Evolutionary conservation across 345 rosid genomes (phyloP), one percentile per base, ranked within the genome.

Genomic region (Eucalyptus regnans): DNA sequence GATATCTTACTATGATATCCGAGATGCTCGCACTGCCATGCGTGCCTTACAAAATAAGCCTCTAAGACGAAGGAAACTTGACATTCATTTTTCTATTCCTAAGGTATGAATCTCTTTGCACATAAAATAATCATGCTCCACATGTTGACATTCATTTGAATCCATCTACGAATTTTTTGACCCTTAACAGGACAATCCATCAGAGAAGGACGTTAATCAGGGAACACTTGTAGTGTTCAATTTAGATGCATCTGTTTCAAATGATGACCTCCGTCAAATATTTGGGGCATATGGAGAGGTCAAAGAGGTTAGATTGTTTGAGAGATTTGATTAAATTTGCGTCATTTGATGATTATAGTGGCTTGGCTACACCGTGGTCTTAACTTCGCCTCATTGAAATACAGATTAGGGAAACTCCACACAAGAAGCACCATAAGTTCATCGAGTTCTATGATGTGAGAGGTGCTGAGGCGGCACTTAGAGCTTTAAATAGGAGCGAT

Each of bases 321-420:
- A 79, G 48, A 76, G 84, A 76, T 22, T 7, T 76, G 84, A 76
- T 76, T 41, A 76, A 41, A 37, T 76, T 11, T 76, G 84, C 29
- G 1, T 76, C 46, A 20, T 76, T 76, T 41, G 84, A 41, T 41
- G 20, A 64, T 64, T 64, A 64, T 64, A 64, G 48, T 76, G 84
- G 46, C 84, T 20, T 20, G 16, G 29, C 84, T 49, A 50, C 54
- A 46, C 29, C 6, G 33, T 37, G 46, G 41, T 49, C 76, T 86
- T 89, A 31, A 86, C n/a, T 88, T 41, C 31, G 37, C 25, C 87
- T 52, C 89, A 41, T 86, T 84, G 90, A 86, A 92, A 90, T 91
- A 89, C 95, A 97, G 99, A 97, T 97, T 88, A 94, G 99, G 92
- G 99, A 97, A 93, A 97, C 99, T 29, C 99, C 99, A 66, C 96